Base-by-base conservation (phyloP, 352 stramenopile species). In the Globisporangium parvum region DNA sequence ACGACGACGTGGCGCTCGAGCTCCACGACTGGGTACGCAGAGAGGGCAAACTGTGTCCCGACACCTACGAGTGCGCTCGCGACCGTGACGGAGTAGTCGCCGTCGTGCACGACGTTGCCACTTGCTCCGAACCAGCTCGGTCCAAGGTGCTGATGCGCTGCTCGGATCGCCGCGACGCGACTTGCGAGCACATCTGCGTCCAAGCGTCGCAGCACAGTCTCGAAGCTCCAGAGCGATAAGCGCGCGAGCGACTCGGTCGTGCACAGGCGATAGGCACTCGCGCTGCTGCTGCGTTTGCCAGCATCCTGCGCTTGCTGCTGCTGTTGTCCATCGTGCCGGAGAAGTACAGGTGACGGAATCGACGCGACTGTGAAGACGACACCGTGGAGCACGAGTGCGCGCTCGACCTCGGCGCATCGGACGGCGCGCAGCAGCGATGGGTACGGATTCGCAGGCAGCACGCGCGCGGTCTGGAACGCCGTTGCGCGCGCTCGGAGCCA, bases 1-100 rank as follows among this genome's bases (percentile, higher is more conserved):
- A 86, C 67, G 20, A 80, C 57, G 28, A 86, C 49, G 31, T 86
- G 75, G 40, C 62, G 59, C 57, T 78, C 59, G 41, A 60, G 41
- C 15, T 69, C 57, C 6, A 74, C 23, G 24, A 70, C 51, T 9
- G 53, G 23, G 8, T 46, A 18, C 11, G 51, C 6, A 2, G 45
- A 52, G 2, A 69, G 57, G 2, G 62, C 10, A 2, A 62, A 48
- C 6, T 57, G 41, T 26, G 67, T 48, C 20, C 53, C 51, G 45
- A 63, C 20, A 5, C 67, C 62, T 24, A 74, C 69, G 11, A 79
- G 53, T 18, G 66, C 68, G 31, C 47, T 49, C 18, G 67, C 65
- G 9, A 56, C 55, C 21, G 28, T 56, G 28, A 60, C 53, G 17
- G n/a, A 24, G 24, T 54, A 78, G 26, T 69, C 61, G 18, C 73